Conservation (phyloP, 257 asterid species). For the Nicotiana tomentosiformis region DNA sequence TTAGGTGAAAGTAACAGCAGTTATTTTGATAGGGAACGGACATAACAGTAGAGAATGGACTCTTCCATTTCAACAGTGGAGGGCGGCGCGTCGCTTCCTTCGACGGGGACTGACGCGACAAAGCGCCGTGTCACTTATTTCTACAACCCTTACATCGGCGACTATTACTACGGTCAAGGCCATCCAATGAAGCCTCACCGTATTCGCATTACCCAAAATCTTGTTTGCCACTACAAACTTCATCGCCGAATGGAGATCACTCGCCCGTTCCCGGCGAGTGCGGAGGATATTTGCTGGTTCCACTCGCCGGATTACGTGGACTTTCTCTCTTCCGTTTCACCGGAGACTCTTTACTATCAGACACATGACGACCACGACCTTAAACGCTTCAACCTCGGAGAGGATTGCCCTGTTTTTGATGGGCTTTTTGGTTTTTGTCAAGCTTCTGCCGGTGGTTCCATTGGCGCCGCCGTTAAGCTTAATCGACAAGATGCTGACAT, state of each 20-base stretch:
- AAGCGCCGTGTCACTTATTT: slow-evolving; percentile 75
- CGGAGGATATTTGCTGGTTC: slow-evolving; percentile 44
- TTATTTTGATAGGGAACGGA: background rate
- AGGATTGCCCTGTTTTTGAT: slow-evolving; percentile 62
- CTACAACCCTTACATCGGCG: slow-evolving; percentile 71
- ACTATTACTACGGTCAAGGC: slow-evolving; percentile 66
- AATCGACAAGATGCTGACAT: slow-evolving; percentile 67
- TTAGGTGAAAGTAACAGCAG: no score
- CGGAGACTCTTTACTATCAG: slow-evolving; percentile 47
- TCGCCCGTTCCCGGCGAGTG: slow-evolving; percentile 55
- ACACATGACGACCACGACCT: slow-evolving; percentile 36
- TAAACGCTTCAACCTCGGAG: slow-evolving; percentile 63
- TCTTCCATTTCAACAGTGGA: slow-evolving; percentile 10
- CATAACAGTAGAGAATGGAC: slow-evolving; percentile 25
- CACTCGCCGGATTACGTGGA: slow-evolving; percentile 70
- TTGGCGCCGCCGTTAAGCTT: slow-evolving; percentile 79
- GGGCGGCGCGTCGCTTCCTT: slow-evolving; percentile 54
- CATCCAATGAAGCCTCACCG: slow-evolving; percentile 92
- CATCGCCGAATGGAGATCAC: slow-evolving; percentile 63
- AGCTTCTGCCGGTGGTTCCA: slow-evolving; percentile 78
- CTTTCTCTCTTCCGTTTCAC: slow-evolving; percentile 54
- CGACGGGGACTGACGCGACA: slow-evolving; percentile 61
- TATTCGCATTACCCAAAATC: slow-evolving; percentile 71
- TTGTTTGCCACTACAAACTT: slow-evolving; percentile 56
- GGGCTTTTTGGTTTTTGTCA: slow-evolving; percentile 66